phyloP scores from a whole-genome alignment of 352 stramenopile genomes.

The Pythium aphanidermatum region DNA sequence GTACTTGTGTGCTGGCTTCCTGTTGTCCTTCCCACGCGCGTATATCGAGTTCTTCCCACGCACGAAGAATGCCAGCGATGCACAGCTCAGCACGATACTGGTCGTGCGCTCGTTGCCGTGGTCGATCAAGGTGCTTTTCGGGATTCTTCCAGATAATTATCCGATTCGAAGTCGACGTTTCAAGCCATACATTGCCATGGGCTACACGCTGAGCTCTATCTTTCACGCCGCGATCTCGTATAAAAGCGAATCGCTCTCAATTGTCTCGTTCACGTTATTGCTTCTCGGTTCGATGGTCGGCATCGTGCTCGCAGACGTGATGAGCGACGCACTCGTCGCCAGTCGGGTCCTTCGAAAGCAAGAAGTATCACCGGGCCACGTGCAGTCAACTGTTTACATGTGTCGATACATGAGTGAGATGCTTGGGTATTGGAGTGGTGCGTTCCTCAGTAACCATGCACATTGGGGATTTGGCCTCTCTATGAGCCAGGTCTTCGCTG shows the following conservation, averaged over 20 bases:
- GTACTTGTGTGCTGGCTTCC: constrained; percentile 70
- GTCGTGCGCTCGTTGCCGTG: constrained; percentile 68
- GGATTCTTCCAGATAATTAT: constrained; percentile 57
- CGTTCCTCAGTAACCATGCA: constrained; percentile 47
- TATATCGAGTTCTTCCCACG: constrained; percentile 76
- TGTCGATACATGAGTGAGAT: constrained; percentile 77
- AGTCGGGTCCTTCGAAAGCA: constrained; percentile 46
- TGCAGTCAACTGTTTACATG: constrained; percentile 70
- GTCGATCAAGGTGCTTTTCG: constrained; percentile 78
- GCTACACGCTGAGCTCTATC: constrained; percentile 44
- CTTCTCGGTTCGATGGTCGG: constrained; percentile 64
- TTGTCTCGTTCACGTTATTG: constrained; percentile 62
- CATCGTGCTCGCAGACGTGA: constrained; percentile 79
- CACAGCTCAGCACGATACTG: constrained; percentile 63
- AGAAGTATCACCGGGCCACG: constrained; percentile 29
- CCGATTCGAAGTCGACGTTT: constrained; percentile 51
- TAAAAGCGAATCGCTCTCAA: constrained; percentile 29
- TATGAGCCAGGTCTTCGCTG: constrained; percentile 57
- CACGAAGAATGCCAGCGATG: constrained; percentile 47
- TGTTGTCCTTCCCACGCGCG: constrained; percentile 59
- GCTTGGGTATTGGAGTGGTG: constrained; percentile 63
- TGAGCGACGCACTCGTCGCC: constrained; percentile 67
- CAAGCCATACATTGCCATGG: constrained; percentile 72
- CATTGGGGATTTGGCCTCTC: constrained; percentile 50
- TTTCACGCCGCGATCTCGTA: constrained; percentile 49